phyloP scores from a whole-genome alignment of 495 filamentous ascomycete species.

The Lophiostoma macrostomum region DNA sequence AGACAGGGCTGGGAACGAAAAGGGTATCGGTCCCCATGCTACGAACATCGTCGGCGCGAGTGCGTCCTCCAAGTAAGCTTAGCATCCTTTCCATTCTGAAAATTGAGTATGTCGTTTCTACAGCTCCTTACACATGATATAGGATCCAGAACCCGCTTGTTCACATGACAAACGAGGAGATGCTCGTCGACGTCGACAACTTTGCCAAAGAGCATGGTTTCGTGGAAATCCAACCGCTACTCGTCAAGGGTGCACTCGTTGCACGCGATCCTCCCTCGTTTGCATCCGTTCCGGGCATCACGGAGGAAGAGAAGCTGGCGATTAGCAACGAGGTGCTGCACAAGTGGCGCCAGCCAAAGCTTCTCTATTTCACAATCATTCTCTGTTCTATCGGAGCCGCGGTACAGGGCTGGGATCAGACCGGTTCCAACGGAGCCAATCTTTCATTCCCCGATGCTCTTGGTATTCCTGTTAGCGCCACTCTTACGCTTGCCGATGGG shows the following conservation, averaged over 20 bases:
- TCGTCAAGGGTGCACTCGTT: slow-evolving; percentile 54
- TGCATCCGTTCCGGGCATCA: slow-evolving; percentile 45
- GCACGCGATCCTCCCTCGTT: slow-evolving; percentile 49
- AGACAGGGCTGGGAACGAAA: background rate
- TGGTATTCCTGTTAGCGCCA: slow-evolving; percentile 24
- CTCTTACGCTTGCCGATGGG: slow-evolving; percentile 35
- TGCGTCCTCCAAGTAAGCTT: slow-evolving; percentile 1
- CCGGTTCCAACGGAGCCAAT: slow-evolving; percentile 44
- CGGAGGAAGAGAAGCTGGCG: slow-evolving; percentile 46
- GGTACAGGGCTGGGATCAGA: slow-evolving; percentile 41
- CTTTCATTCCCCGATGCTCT: slow-evolving; percentile 34
- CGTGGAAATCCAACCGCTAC: slow-evolving; percentile 44
- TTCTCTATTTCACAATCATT: slow-evolving; percentile 54
- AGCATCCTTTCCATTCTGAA: no score
- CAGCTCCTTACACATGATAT: background rate
- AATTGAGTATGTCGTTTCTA: no score
- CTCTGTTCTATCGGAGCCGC: slow-evolving; percentile 45
- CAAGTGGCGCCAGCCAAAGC: slow-evolving; percentile 56
- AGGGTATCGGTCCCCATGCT: background rate
- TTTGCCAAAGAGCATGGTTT: slow-evolving; percentile 50
- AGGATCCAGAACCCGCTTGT: slow-evolving; percentile 48
- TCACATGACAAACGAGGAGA: slow-evolving; percentile 47
- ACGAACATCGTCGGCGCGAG: no score
- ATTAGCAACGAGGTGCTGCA: slow-evolving; percentile 51
- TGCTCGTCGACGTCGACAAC: slow-evolving; percentile 49